phyloP scores from a whole-genome alignment of 2,329 filamentous ascomycete genomes.

The Drechslerella coelobrocha region DNA sequence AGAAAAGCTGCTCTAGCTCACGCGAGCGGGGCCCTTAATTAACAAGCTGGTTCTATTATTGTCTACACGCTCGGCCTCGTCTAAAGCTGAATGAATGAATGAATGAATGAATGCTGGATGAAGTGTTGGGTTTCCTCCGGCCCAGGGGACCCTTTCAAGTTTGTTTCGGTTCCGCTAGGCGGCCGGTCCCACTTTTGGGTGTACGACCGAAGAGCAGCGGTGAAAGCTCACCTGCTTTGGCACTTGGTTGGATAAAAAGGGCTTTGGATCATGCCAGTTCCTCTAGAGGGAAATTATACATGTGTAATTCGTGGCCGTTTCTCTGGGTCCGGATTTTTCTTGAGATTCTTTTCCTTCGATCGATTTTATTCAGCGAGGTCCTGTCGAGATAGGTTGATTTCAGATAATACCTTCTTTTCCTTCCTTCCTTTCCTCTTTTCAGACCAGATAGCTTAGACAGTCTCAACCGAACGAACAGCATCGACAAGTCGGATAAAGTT shows the following conservation, averaged over 20 bases:
- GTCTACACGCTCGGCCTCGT: slow-evolving; percentile 35
- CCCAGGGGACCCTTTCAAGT: slow-evolving; percentile 45
- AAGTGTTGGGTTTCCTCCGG: slow-evolving; percentile 25
- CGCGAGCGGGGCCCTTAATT: slow-evolving; percentile 14
- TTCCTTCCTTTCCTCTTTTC: too few species aligned
- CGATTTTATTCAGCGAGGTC: too few species aligned
- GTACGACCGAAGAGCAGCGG: slow-evolving; percentile 2
- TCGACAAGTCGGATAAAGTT: too few species aligned
- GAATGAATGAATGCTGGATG: neutral
- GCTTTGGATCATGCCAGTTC: neutral
- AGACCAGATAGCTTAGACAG: too few species aligned
- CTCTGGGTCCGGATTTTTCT: too few species aligned
- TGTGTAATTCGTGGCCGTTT: too few species aligned
- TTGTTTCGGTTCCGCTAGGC: slow-evolving; percentile 49
- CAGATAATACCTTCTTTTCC: too few species aligned
- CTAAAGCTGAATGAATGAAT: slow-evolving; percentile 41
- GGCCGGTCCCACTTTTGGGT: slow-evolving; percentile 9
- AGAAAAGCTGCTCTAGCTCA: slow-evolving; percentile 16
- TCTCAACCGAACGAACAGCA: too few species aligned
- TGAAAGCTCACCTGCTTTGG: neutral
- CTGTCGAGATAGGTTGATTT: too few species aligned
- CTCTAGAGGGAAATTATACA: neutral
- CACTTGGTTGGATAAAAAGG: neutral
- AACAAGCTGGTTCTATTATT: slow-evolving; percentile 34
- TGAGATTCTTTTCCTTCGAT: too few species aligned